Conservation (phyloP, 2,329 filamentous ascomycete genomes). For the Ophiosphaerella narmari region DNA sequence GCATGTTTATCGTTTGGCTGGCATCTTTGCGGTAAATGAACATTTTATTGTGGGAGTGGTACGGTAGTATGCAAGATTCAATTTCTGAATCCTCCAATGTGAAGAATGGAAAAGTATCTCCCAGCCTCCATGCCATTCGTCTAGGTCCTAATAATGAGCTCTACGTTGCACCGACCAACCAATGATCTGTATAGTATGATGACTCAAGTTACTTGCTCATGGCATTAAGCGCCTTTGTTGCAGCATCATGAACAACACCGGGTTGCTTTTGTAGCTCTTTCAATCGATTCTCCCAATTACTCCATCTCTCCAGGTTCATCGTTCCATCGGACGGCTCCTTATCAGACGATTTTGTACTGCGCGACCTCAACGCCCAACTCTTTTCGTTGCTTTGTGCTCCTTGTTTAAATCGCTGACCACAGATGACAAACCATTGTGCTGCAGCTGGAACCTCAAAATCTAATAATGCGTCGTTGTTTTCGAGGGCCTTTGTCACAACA, state of each 20-base stretch:
- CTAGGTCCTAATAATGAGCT: too few species aligned
- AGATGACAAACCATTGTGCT: conserved; percentile 1
- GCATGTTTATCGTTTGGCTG: too few species aligned
- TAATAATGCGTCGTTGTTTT: conserved; percentile 1
- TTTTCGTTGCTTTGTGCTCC: background rate
- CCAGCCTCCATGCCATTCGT: too few species aligned
- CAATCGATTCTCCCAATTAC: background rate
- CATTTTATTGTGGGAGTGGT: too few species aligned
- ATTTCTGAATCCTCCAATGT: too few species aligned
- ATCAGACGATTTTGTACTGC: too few species aligned
- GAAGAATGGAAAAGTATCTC: too few species aligned
- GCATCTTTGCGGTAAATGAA: too few species aligned
- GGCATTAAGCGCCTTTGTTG: background rate
- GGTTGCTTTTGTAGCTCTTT: background rate
- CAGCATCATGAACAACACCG: background rate
- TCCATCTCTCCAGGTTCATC: background rate
- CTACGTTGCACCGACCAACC: too few species aligned
- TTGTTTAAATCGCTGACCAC: conserved; percentile 1
- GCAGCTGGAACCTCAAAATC: conserved; percentile 11
- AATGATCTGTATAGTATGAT: too few species aligned
- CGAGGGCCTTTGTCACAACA: conserved; percentile 7
- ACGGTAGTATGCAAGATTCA: too few species aligned
- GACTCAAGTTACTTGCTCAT: background rate
- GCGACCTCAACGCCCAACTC: background rate
- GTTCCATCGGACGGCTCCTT: too few species aligned